Evolutionary conservation across 371 early-diverging fungal genomes (phyloP).

Genomic region (Dichotomocladium elegans): DNA sequence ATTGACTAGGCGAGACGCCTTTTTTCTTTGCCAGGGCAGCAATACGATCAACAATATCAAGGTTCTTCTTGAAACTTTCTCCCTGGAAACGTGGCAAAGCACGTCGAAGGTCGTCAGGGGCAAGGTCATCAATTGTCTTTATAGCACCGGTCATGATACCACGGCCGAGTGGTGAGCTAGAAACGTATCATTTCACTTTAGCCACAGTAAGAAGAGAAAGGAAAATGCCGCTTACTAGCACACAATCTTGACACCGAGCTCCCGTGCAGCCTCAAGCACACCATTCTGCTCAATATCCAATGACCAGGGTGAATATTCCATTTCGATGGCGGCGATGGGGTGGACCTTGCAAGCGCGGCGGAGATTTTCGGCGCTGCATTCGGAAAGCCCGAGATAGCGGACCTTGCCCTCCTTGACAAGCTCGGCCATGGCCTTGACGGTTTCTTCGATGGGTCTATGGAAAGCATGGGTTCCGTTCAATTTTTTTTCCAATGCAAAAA

Average conservation of each 20-base stretch:
- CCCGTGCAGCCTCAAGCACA: conserved; percentile 48
- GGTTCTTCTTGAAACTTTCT: conserved; percentile 49
- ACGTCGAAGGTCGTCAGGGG: conserved; percentile 41
- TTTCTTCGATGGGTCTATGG: conserved; percentile 46
- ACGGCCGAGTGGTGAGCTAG: conserved; percentile 49
- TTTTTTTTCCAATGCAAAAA: neutral
- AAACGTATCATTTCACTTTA: neutral
- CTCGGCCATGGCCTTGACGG: conserved; percentile 54
- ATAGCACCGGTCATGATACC: conserved; percentile 55
- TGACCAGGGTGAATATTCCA: conserved; percentile 51
- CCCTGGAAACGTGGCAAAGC: conserved; percentile 43
- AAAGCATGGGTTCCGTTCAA: neutral
- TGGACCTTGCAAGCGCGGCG: conserved; percentile 61
- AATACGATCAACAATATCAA: conserved; percentile 51
- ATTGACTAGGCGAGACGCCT: conserved; percentile 35
- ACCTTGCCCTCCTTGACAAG: conserved; percentile 61
- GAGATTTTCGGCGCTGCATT: conserved; percentile 48
- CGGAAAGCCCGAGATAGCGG: conserved; percentile 55
- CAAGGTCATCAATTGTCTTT: conserved; percentile 42
- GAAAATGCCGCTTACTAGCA: conserved; percentile 27
- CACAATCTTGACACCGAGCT: conserved; percentile 58
- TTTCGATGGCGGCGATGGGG: conserved; percentile 60
- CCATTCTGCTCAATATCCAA: conserved; percentile 53
- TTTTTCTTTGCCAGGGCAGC: conserved; percentile 41
- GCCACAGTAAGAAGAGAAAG: neutral